Base-by-base conservation (phyloP, 441 rosid species). In the Omphalea diandra region DNA sequence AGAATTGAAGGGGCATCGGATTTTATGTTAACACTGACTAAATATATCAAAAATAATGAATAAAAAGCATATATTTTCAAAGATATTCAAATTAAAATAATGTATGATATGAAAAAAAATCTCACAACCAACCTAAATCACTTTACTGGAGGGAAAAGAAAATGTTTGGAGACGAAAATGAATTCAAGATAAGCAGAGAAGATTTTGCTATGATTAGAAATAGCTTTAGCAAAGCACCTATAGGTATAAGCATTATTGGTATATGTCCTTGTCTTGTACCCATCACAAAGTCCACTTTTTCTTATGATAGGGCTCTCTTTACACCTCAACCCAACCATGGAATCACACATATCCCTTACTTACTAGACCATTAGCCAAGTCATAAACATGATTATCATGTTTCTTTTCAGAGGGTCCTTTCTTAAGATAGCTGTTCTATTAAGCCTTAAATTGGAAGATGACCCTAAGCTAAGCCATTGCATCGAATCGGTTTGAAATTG, bases 291-390 rank as follows among this genome's bases (percentile, higher is more conserved):
- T 55, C 68, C 74, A 67, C 69, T 54, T 75, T 69, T 70, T 65
- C 41, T 65, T 40, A 56, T 32, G 68, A 71, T 67, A 57, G 18
- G 57, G 40, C 38, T 46, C 57, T 63, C 72, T 78, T 78, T 75
- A 73, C 80, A 70, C 70, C 77, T 73, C 63, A 70, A 40, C 32
- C 78, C 73, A 73, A 65, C 72, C 65, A 76, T 49, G 17, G 22
- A 7, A 12, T 41, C 26, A 70, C 44, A 46, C 3, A 43, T 67
- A 53, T 29, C 15, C 44, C 41, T 54, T 33, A 33, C 9, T 24
- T 54, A 18, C 43, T n/a, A n/a, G n/a, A n/a, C 73, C 57, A 41
- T 29, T 22, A 63, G 18, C 24, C 9, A 60, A 40, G 29, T 5
- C 41, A 46, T 58, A 56, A 63, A 7, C 67, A 57, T 63, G n/a